Evolutionary conservation across 148 eudicot genomes (phyloP), one percentile per base, ranked within the genome.

Genomic region (Persicaria tinctoria): DNA sequence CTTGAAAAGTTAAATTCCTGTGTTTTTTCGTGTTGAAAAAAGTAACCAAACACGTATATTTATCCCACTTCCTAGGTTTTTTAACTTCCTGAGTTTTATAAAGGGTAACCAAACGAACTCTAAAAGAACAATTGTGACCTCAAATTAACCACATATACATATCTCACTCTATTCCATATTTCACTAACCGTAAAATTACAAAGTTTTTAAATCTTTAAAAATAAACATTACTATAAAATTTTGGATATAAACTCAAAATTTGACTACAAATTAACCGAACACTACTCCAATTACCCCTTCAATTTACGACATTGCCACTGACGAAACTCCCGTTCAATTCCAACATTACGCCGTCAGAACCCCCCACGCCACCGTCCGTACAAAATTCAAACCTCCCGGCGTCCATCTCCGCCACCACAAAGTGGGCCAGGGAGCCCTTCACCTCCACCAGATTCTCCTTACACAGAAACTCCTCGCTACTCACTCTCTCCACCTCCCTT

Each of bases 391-490:
- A 77, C 8, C 50, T 46, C 8, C 69, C 48, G 23, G 73, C 73
- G 46, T 68, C 81, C 76, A 59, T 76, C 41, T 72, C 50, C 45
- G 51, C 56, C 63, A 93, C 74, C 18, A 82, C 85, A 78, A 91
- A 94, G 83, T 94, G 98, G 1, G 86, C 98, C 83, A 94, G 72
- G 8, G 18, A 57, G 41, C 82, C 92, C 1, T 45, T 77, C 3
- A 73, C 75, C 79, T 87, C 92, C 45, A 90, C 88, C 89, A 90
- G 77, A 80, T 94, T 94, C 74, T 90, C 92, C 17, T 77, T 62
- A 70, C 98, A 94, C 77, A 94, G 71, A 60, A 92, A 94, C 87
- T 87, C 93, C 2, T 85, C 92, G 51, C 91, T 86, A 64, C 82
- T 83, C 8, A 83, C 78, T 72, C 81, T 83, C 89, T 94, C 98